Conservation (phyloP, 1,139 yeast species). For the Arxiozyma heterogenica region DNA sequence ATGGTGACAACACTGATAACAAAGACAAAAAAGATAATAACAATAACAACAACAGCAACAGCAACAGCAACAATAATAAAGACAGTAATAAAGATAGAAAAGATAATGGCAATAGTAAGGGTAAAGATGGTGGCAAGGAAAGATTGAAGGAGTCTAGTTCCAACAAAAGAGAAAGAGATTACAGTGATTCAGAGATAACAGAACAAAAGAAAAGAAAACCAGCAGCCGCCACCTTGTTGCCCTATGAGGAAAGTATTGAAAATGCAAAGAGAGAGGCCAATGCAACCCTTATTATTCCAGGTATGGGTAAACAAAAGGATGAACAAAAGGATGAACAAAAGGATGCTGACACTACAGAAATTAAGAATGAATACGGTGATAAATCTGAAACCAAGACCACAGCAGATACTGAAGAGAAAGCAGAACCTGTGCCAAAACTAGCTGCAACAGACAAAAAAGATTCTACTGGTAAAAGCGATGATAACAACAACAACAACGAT, state of each 20-base stretch:
- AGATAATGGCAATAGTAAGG: background rate
- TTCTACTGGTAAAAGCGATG: background rate
- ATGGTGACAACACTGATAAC: constrained; percentile 1
- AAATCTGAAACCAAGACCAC: background rate
- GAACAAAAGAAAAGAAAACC: constrained; percentile 19
- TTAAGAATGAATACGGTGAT: background rate
- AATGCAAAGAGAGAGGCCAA: constrained; percentile 25
- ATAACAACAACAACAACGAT: constrained; percentile 9
- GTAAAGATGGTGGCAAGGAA: constrained; percentile 8
- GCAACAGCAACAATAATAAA: too few species aligned
- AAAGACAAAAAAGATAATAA: background rate
- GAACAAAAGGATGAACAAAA: background rate
- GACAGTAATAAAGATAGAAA: too few species aligned
- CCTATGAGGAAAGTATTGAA: constrained; percentile 24
- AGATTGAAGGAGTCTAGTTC: constrained; percentile 4
- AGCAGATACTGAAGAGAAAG: constrained; percentile 19
- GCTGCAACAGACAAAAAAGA: background rate
- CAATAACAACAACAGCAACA: too few species aligned
- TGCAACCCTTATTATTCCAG: constrained; percentile 27
- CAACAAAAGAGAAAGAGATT: constrained; percentile 8
- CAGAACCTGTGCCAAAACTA: constrained; percentile 18
- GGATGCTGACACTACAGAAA: background rate
- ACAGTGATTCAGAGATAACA: constrained; percentile 10
- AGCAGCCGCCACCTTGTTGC: constrained; percentile 27
- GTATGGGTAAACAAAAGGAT: constrained; percentile 4